Base-by-base conservation (phyloP, 106 monocot species). In the Triglochin maritima region DNA sequence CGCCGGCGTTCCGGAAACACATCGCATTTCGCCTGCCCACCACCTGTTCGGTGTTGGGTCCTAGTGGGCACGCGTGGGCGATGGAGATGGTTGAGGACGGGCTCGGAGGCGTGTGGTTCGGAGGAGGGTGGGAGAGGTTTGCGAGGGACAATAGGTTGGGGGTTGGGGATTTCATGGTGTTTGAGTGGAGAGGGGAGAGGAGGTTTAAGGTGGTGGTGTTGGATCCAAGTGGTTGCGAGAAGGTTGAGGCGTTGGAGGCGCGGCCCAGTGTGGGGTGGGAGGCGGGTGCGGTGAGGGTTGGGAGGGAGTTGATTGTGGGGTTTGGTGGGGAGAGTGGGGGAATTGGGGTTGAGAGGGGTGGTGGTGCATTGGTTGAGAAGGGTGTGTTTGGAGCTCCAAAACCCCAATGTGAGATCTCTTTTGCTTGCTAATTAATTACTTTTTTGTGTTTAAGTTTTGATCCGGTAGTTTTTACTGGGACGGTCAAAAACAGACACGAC, bases 141-240 rank as follows among this genome's bases (percentile, higher is more conserved):
- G 72, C 49, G 9, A 8, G 15, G 5, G 72, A 78, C 51, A 66
- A 72, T 46, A 46, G 12, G 7, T 44, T 72, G 3, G 44, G 46
- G 4, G 9, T 9, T 46, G 78, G 78, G 42, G 72, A 78, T 44
- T 66, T 78, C 47, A 10, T 78, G 60, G 62, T 78, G 4, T 78
- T 78, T 10, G 29, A 50, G 45, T 78, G 72, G 7, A 16, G 29
- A 2, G 78, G 78, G 4, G 10, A 52, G 3, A 44, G 44, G 9
- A 10, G 44, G 50, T 77, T 77, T 65, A 42, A 47, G n/a, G 70
- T 77, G 43, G n/a, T 70, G 7, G 17, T 77, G 12, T 71, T 71
- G 44, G 77, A 77, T 12, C n/a, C 54, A 2, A 77, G 52, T 44
- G 58, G 44, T 3, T 77, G 77, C 46, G 57, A 65, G 71, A 77